A percentile compares a stretch with the other conserved stretches of the same genome.
Conservation (phyloP, 768 basidiomycete genomes). For the Favolaschia claudopus region DNA sequence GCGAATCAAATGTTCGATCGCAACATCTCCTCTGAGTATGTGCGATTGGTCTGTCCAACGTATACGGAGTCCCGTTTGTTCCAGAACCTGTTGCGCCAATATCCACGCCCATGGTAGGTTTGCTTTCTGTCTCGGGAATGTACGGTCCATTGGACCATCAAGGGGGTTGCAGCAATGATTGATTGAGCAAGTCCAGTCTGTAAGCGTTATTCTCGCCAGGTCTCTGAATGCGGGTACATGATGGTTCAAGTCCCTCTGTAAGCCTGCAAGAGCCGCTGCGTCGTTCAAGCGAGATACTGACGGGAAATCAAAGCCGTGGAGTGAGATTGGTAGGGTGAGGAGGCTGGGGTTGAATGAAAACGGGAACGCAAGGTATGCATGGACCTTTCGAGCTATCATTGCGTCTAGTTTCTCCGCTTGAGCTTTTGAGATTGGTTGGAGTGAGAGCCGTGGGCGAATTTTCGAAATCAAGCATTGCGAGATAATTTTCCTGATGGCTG, state of each 20-base stretch:
- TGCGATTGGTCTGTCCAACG: too few species aligned
- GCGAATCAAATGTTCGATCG: too few species aligned
- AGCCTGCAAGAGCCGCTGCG: constrained; percentile 5
- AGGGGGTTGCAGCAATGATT: constrained; percentile 10
- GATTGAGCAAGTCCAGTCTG: constrained; percentile 23
- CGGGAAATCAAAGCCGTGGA: constrained; percentile 12
- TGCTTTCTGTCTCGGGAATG: too few species aligned
- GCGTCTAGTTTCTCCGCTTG: constrained; percentile 7
- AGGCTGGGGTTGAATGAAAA: constrained; percentile 3
- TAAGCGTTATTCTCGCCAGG: constrained; percentile 22
- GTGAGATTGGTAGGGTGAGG: constrained; percentile 3
- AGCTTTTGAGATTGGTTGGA: constrained; percentile 11
- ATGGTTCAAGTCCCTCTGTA: constrained; percentile 23
- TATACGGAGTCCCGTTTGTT: too few species aligned
- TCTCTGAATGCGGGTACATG: constrained; percentile 18
- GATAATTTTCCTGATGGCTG: constrained; percentile 1
- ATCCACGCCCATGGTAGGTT: too few species aligned
- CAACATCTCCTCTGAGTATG: too few species aligned
- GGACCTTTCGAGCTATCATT: background rate
- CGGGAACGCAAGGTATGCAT: constrained; percentile 6
- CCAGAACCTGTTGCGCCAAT: too few species aligned
- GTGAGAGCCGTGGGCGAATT: constrained; percentile 4
- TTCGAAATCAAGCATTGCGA: constrained; percentile 4
- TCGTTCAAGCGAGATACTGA: constrained; percentile 18
- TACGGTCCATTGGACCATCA: too few species aligned